phyloP scores from a whole-genome alignment of 805 yeast species.

The Starmerella stellata region DNA sequence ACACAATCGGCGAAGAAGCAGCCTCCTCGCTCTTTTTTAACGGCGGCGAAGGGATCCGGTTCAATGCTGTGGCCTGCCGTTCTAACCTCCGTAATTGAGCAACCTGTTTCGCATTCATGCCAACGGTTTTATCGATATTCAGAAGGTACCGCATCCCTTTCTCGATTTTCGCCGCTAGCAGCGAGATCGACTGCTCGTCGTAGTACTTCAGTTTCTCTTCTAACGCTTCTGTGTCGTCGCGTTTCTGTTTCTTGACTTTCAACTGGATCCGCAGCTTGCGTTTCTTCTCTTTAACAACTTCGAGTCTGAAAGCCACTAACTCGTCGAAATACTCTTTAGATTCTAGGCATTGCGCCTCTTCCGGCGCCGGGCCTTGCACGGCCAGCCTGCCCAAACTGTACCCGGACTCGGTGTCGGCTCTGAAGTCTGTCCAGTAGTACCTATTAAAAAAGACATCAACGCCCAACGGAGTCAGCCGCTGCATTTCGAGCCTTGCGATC shows the following conservation, averaged over 20 bases:
- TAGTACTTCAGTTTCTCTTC: neutral
- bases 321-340: constrained; percentile 14
- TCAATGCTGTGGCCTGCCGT: neutral
- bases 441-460: constrained; percentile 67
- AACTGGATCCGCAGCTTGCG: neutral
- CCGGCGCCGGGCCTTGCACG: constrained; percentile 73
- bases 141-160: neutral
- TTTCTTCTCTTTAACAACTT: neutral
- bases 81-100: constrained; percentile 4
- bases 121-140: neutral
- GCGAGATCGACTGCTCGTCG: neutral
- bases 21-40: neutral
- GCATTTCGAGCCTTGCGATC: constrained; percentile 40
- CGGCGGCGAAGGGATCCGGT: neutral
- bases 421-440: constrained; percentile 89
- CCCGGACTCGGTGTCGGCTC: constrained; percentile 24
- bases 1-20: neutral
- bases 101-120: constrained; percentile 2
- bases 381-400: constrained; percentile 71
- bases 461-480: constrained; percentile 60
- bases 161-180: constrained; percentile 1
- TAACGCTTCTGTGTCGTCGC: neutral
- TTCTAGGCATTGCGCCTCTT: constrained; percentile 27
- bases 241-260: neutral
- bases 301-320: constrained; percentile 7